Conservation (phyloP, 1,284 basidiomycete genomes). For the Naganishia albida region DNA sequence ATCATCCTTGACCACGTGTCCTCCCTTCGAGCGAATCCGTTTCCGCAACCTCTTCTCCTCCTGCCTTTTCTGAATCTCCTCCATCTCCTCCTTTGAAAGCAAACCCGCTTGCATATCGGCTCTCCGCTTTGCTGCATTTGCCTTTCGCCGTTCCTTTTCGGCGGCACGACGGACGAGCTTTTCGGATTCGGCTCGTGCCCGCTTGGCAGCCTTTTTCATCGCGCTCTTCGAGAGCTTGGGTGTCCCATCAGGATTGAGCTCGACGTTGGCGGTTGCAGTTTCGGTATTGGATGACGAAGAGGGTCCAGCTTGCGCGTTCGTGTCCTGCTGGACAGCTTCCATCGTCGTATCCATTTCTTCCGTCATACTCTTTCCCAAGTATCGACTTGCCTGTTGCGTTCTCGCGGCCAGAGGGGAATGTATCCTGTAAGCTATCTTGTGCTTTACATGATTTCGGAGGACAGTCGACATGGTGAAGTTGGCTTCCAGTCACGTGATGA, state of each 20-base stretch:
- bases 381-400: no score
- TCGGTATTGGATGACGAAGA: not conserved
- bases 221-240: conserved; percentile 70
- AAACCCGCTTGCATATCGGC: conserved; percentile 54
- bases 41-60: conserved; percentile 62
- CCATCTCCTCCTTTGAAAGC: conserved; percentile 36
- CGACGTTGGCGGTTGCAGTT: not conserved
- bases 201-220: conserved; percentile 71
- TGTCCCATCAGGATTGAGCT: conserved; percentile 13
- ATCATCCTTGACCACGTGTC: conserved; percentile 54
- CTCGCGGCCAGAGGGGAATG: no score
- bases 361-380: no score
- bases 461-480: no score
- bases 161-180: conserved; percentile 74
- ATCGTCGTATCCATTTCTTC: not conserved
- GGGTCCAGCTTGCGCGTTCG: conserved; percentile 19
- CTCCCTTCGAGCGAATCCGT: conserved; percentile 38
- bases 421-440: no score
- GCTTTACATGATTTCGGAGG: no score
- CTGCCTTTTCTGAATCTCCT: conserved; percentile 36
- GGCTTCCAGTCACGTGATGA: not conserved
- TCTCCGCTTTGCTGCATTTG: conserved; percentile 60
- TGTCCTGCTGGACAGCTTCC: not conserved
- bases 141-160: conserved; percentile 54
- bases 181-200: conserved; percentile 64